A percentile compares a stretch with the other conserved stretches of the same genome.
Evolutionary conservation across 768 basidiomycete species (phyloP).

Genomic region (Atractiella rhizophila): DNA sequence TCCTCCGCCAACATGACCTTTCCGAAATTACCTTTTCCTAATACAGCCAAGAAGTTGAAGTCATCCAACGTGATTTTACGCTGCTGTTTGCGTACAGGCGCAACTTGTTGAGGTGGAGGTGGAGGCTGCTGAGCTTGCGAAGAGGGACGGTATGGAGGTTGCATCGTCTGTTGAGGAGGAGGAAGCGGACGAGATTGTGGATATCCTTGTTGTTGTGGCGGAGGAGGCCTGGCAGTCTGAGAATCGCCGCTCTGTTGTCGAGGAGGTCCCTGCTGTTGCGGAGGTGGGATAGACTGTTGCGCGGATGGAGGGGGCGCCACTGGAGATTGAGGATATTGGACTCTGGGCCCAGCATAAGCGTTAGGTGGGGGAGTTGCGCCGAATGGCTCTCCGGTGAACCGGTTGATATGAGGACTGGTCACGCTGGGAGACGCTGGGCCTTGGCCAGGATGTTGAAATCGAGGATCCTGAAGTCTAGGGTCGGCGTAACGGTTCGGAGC

Average conservation of each 20-base stretch:
- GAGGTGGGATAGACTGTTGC: no score
- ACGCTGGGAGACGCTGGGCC: slow-evolving; percentile 10
- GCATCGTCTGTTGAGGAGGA: not conserved
- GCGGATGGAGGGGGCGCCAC: not conserved
- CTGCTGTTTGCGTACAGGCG: slow-evolving; percentile 22
- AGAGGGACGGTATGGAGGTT: not conserved
- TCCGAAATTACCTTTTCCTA: slow-evolving; percentile 97
- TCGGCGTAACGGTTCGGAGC: slow-evolving; percentile 1
- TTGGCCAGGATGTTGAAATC: not conserved
- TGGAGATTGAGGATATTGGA: not conserved
- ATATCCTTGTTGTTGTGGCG: slow-evolving; percentile 7
- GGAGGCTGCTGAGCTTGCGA: not conserved
- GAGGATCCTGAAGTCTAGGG: slow-evolving; percentile 7
- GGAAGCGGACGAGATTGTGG: no score
- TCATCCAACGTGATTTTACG: slow-evolving; percentile 89
- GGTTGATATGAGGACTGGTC: not conserved
- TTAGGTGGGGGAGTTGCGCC: not conserved
- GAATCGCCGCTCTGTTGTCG: not conserved
- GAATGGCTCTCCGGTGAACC: slow-evolving; percentile 6
- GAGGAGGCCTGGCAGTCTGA: slow-evolving; percentile 3
- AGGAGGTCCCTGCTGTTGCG: not conserved
- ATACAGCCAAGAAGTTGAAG: slow-evolving; percentile 93
- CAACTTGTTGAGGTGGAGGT: not conserved
- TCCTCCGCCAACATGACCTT: slow-evolving; percentile 99
- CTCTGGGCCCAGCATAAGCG: no score